Percentiles rank a stretch among this genome's conserved stretches.
Conservation (phyloP, 495 filamentous ascomycete genomes). For the Alectoria sarmentosa region DNA sequence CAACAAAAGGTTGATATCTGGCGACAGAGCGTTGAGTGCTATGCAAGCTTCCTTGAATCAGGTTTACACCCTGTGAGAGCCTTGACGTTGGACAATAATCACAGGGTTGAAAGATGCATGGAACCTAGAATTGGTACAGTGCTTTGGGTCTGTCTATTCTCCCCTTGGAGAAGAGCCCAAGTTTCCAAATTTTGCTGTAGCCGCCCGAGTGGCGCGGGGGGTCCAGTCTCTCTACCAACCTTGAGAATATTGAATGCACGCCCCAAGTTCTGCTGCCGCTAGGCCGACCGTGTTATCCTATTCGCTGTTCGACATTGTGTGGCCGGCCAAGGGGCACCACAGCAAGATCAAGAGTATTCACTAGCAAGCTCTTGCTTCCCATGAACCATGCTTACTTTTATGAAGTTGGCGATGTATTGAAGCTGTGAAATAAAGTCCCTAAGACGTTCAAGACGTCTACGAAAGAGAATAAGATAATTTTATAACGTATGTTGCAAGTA, state of each 20-base stretch:
- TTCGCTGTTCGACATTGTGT: background rate
- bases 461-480: background rate
- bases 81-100: background rate
- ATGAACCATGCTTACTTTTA: background rate
- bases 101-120: background rate
- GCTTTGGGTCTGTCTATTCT: background rate
- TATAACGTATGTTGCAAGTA: background rate
- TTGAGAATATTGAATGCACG: background rate
- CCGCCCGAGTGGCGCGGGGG: conserved; percentile 2
- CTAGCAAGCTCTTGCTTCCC: background rate
- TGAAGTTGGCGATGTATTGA: too few relatives aligned
- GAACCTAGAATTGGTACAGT: background rate
- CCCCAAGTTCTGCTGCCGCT: background rate
- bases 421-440: background rate
- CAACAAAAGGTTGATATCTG: background rate
- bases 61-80: background rate
- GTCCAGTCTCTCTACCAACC: background rate
- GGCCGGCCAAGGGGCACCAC: background rate
- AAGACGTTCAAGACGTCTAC: background rate
- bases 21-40: background rate
- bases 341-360: background rate
- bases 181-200: background rate
- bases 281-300: background rate
- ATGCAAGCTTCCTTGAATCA: background rate
- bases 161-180: background rate